A percentile compares a stretch with the other conserved stretches of the same genome.
Conservation (phyloP, 805 yeast genomes). For the Candida qinlingensis region DNA sequence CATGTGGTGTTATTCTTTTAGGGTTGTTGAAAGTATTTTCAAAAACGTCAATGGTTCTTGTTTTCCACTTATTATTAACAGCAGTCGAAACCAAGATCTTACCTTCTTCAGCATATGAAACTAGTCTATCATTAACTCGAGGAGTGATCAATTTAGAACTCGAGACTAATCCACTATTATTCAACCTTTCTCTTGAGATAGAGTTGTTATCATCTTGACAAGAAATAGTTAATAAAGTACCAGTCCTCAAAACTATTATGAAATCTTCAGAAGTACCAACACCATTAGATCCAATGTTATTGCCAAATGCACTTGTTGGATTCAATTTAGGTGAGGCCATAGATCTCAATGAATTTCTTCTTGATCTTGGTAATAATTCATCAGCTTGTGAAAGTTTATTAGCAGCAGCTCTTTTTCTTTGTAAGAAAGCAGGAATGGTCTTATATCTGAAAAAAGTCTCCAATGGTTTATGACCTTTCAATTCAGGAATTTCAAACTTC, state of each 20-base stretch:
- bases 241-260: slow-evolving; percentile 46
- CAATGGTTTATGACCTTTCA: slow-evolving; percentile 35
- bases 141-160: slow-evolving; percentile 62
- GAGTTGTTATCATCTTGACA: slow-evolving; percentile 40
- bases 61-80: slow-evolving; percentile 61
- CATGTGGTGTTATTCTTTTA: not conserved
- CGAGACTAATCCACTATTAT: slow-evolving; percentile 35
- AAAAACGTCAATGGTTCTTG: slow-evolving; percentile 43
- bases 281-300: slow-evolving; percentile 17
- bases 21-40: slow-evolving; percentile 31
- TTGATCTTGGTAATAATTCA: slow-evolving; percentile 21
- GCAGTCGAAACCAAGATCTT: slow-evolving; percentile 54
- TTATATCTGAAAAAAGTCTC: slow-evolving; percentile 58
- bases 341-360: slow-evolving; percentile 30
- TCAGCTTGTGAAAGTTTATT: slow-evolving; percentile 1
- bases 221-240: slow-evolving; percentile 42
- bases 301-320: slow-evolving; percentile 20
- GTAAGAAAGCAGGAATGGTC: slow-evolving; percentile 40
- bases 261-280: slow-evolving; percentile 32
- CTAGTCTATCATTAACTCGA: slow-evolving; percentile 66
- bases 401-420: slow-evolving; percentile 26
- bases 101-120: slow-evolving; percentile 45
- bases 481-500: slow-evolving; percentile 37
- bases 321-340: slow-evolving; percentile 22
- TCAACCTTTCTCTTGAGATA: slow-evolving; percentile 29